phyloP scores from a whole-genome alignment of 2,329 filamentous ascomycete species.

The Chrysoporthe cubensis region DNA sequence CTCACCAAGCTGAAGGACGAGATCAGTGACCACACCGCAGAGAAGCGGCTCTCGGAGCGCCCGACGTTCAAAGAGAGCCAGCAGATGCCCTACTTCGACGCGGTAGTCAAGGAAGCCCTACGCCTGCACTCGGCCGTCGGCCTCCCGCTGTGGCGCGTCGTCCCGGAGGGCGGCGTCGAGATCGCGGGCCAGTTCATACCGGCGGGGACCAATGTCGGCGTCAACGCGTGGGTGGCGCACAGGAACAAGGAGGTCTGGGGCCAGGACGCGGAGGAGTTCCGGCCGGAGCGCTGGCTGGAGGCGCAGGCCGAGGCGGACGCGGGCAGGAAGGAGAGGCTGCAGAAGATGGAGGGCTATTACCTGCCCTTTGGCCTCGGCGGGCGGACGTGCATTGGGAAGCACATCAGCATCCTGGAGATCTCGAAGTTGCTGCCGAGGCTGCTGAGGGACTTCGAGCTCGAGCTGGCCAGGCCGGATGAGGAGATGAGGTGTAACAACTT shows the following conservation, averaged over 20 bases:
- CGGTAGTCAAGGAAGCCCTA: constrained; percentile 56
- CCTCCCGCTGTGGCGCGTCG: constrained; percentile 52
- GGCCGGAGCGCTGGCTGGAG: constrained; percentile 28
- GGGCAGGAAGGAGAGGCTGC: constrained; percentile 15
- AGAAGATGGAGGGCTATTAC: constrained; percentile 24
- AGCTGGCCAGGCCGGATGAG: constrained; percentile 19
- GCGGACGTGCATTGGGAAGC: constrained; percentile 23
- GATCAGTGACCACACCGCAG: constrained; percentile 27
- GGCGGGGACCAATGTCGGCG: constrained; percentile 24
- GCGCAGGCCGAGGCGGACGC: constrained; percentile 16
- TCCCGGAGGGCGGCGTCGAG: constrained; percentile 48
- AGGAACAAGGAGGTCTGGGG: constrained; percentile 25
- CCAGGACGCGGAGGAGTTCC: constrained; percentile 17
- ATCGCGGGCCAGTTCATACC: constrained; percentile 36
- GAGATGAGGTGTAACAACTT: constrained; percentile 18
- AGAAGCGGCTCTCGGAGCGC: constrained; percentile 28
- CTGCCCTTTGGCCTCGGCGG: constrained; percentile 22
- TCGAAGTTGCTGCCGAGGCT: constrained; percentile 25
- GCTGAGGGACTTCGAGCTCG: constrained; percentile 23
- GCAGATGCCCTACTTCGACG: constrained; percentile 55
- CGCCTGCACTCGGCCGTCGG: constrained; percentile 54
- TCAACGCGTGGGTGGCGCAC: constrained; percentile 27
- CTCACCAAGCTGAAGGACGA: constrained; percentile 35
- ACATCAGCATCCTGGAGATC: constrained; percentile 27
- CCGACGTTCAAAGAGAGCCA: constrained; percentile 43